Base-by-base conservation (phyloP, 2,329 filamentous ascomycete genomes). In the Exophiala mesophila region DNA sequence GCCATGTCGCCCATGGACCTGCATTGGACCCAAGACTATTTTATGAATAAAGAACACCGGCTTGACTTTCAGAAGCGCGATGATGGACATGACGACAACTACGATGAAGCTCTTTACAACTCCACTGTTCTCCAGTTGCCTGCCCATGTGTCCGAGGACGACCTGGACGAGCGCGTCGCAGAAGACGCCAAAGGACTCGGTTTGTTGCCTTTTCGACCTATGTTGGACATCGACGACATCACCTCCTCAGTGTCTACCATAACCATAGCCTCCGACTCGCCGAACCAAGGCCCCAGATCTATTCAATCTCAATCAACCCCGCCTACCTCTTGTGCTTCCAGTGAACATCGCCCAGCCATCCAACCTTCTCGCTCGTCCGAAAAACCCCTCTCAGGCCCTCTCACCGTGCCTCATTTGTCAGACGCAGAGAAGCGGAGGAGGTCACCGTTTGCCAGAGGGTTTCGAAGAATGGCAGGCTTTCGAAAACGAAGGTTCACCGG, bases 181-280 rank as follows among this genome's bases (percentile, higher is more conserved):
- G 54, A 60, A 15, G 64, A 68, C 42, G 66, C 66, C 32, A 57
- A 55, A 38, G 50, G 58, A 23, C 57, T 69, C 20, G 66, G 65
- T 8, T 50, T 63, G 31, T 35, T 66, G 39, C 60, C 62, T n/a
- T 55, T 62, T n/a, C 61, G 59, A 19, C 59, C 63, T 38, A 54
- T 59, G 24, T 57, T 59, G n/a, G 62, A 61, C 28, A 51, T 62
- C 40, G 52, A 60, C 31, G 60, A 61, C 54, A 49, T 63, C 31
- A 59, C 50, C 17, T 55, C 54, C 16, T 50, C 65, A 9, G 31
- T 50, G 8, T 55, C 55, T 9, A 45, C 48, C 10, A 41, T 38
- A 15, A 56, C 55, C 2, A 44, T 56, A 30, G 42, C 46, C 23
- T 56, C 55, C 10, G 46, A 52, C 26, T 45, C 47, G 12, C 24